phyloP scores from a whole-genome alignment of 106 monocot species.

The Iris macrosiphon region DNA sequence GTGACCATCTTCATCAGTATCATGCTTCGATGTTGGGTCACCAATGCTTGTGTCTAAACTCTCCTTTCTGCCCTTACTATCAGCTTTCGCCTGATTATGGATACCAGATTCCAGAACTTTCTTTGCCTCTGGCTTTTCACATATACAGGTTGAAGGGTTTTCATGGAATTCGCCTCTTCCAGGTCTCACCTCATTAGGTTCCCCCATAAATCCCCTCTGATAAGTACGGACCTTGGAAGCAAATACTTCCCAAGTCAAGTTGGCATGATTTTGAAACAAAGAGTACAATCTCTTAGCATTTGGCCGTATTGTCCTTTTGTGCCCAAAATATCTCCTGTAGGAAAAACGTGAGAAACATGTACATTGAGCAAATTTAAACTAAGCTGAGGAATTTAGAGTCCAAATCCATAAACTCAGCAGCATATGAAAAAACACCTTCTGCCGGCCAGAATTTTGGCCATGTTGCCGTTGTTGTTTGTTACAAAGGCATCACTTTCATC shows the following conservation, averaged over 20 bases:
- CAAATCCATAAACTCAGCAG: too few species aligned
- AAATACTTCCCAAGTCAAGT: slow-evolving; percentile 87
- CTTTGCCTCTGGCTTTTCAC: slow-evolving; percentile 22
- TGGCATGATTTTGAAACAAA: slow-evolving; percentile 58
- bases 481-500: slow-evolving; percentile 78
- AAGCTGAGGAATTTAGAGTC: background rate
- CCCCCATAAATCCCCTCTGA: slow-evolving; percentile 94
- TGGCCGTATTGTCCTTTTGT: slow-evolving; percentile 90
- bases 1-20: background rate
- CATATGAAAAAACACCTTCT: slow-evolving; percentile 34
- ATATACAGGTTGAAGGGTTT: slow-evolving; percentile 69
- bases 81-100: background rate
- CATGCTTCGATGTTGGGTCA: slow-evolving; percentile 14
- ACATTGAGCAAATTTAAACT: too few species aligned
- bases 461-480: slow-evolving; percentile 85
- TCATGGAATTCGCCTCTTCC: slow-evolving; percentile 98
- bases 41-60: background rate
- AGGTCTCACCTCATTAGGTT: slow-evolving; percentile 79
- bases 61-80: background rate
- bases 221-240: slow-evolving; percentile 43
- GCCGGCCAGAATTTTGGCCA: slow-evolving; percentile 79
- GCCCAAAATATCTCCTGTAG: slow-evolving; percentile 83
- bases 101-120: background rate
- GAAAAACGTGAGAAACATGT: background rate
- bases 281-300: slow-evolving; percentile 87